These are phyloP conservation scores for Stagonosporopsis tanaceti DNA, from an alignment of 2,329 filamentous ascomycete genomes.

Conservation along the genomic window DNA sequence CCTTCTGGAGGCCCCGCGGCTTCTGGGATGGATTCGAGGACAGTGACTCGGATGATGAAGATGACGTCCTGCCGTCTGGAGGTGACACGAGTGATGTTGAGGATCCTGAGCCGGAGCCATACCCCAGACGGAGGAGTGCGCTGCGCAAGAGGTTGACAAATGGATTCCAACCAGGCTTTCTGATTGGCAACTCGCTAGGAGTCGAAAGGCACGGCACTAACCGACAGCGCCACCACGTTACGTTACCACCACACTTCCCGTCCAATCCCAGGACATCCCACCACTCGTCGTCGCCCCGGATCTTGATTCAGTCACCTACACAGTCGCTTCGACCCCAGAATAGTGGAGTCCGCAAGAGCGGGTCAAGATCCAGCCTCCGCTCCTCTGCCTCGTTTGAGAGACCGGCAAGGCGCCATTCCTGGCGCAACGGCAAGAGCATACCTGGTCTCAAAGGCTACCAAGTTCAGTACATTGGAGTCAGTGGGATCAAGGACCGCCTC, in stretches of 20 bases:
- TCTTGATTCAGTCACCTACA: constrained; percentile 40
- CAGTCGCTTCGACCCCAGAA: constrained; percentile 25
- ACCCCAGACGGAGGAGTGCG: constrained; percentile 28
- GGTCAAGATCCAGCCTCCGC: constrained; percentile 29
- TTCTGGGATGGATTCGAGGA: constrained; percentile 68
- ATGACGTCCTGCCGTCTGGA: constrained; percentile 52
- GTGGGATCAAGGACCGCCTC: constrained; percentile 58
- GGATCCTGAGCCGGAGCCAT: constrained; percentile 26
- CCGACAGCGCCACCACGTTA: constrained; percentile 39
- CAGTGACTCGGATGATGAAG: constrained; percentile 47
- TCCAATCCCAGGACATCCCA: constrained; percentile 22
- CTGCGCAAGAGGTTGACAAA: constrained; percentile 44
- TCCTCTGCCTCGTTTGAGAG: constrained; percentile 26
- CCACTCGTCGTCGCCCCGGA: constrained; percentile 30
- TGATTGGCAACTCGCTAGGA: constrained; percentile 65
- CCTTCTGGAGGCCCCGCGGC: constrained; percentile 69
- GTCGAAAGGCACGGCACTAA: constrained; percentile 57
- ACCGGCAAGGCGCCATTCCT: constrained; percentile 27
- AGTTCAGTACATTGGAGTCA: constrained; percentile 61
- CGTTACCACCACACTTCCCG: constrained; percentile 31
- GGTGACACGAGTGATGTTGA: constrained; percentile 57
- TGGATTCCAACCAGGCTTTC: constrained; percentile 55
- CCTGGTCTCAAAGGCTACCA: constrained; percentile 56
- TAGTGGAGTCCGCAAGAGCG: constrained; percentile 37
- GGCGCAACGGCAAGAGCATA: constrained; percentile 45